Base-by-base conservation (phyloP, 139 green algal genomes). In the Tetraselmis striata region DNA sequence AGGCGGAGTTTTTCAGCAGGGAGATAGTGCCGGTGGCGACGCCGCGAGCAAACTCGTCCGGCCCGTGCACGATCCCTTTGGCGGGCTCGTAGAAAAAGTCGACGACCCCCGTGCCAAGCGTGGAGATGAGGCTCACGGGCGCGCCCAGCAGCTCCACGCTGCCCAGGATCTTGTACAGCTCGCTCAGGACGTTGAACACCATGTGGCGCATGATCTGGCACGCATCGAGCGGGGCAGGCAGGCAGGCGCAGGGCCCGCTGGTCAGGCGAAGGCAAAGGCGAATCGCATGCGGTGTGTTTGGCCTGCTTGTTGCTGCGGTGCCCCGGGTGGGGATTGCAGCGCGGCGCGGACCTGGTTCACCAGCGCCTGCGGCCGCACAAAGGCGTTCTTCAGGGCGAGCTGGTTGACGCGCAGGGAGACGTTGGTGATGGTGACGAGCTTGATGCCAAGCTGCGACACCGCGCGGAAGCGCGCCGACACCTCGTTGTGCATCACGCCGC, bases 151-250 rank as follows among this genome's bases (percentile, higher is more conserved):
- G 81, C 32, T 91, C 88, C 1, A 90, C 86, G 29, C 85, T 85
- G 1, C 89, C 89, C n/a, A 93, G 86, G 28, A 93, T 85, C 79
- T 90, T 90, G 80, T 89, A 81, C 80, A 87, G 80, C 80, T 86
- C 81, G 28, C 83, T 76, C 29, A 88, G 29, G 1, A 88, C 86
- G 75, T 84, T 80, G 59, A 82, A 82, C 75, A 81, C 79, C 58
- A 90, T 82, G 32, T 90, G 86, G 25, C 86, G 77, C 23, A 59
- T 59, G 67, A 90, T 75, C 32, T 84, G 82, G 11, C n/a, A n/a
- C n/a, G n/a, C n/a, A n/a, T n/a, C n/a, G n/a, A n/a, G n/a, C n/a
- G n/a, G n/a, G n/a, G n/a, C n/a, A n/a, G n/a, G n/a, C n/a, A n/a
- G n/a, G n/a, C n/a, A n/a, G n/a, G n/a, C n/a, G n/a, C n/a, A n/a